Evolutionary conservation across 805 yeast species (phyloP).

Genomic region (Saccharomycopsis javanensis): DNA sequence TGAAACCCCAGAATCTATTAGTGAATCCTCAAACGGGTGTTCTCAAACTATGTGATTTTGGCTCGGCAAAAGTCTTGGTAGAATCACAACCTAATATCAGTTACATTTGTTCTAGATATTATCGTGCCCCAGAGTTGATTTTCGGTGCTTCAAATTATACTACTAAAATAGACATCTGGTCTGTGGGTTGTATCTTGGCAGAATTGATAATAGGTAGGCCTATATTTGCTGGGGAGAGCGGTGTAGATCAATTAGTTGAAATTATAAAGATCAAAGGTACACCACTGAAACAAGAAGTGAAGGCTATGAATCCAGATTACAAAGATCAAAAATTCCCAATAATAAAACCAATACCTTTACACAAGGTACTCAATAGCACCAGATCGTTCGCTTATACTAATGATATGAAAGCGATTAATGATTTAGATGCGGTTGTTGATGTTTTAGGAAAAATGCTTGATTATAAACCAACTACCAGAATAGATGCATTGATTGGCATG

Average conservation of each 20-base stretch:
- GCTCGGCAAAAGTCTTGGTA: constrained; percentile 83
- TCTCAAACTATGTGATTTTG: constrained; percentile 91
- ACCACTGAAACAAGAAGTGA: constrained; percentile 84
- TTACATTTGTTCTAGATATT: constrained; percentile 92
- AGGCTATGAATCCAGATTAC: constrained; percentile 92
- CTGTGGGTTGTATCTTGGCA: constrained; percentile 97
- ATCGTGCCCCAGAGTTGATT: constrained; percentile 94
- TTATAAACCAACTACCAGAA: constrained; percentile 60
- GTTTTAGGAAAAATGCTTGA: constrained; percentile 49
- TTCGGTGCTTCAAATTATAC: constrained; percentile 97
- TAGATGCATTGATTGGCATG: constrained; percentile 47
- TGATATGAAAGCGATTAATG: constrained; percentile 20
- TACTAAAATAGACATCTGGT: constrained; percentile 95
- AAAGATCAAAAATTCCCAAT: constrained; percentile 95
- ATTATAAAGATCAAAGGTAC: constrained; percentile 94
- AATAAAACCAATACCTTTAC: constrained; percentile 61
- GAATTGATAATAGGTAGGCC: constrained; percentile 94
- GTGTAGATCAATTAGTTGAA: constrained; percentile 95
- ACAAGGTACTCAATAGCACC: constrained; percentile 38
- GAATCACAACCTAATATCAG: constrained; percentile 92
- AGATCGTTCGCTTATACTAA: constrained; percentile 34
- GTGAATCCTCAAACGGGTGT: constrained; percentile 80
- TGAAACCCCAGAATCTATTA: constrained; percentile 80
- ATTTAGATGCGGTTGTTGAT: constrained; percentile 36
- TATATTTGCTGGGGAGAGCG: constrained; percentile 94